Base-by-base conservation (phyloP, 306 rosid species). In the Medicago ruthenica region DNA sequence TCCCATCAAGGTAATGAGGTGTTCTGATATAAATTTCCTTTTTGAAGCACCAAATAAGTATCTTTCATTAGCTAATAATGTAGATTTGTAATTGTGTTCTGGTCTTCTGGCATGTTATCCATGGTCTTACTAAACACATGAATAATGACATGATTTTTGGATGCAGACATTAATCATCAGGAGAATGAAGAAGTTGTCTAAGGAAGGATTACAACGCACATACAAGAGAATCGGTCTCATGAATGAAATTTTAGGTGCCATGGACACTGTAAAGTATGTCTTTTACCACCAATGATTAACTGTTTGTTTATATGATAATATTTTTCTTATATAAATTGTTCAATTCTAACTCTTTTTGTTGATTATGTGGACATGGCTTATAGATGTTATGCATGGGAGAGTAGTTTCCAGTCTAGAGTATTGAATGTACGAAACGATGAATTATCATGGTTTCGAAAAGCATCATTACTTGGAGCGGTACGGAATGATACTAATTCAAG, bases 341-440 rank as follows among this genome's bases (percentile, higher is more conserved):
- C 3, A 24, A 3, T 24, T 24, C 3, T 24, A 24, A 24, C 27
- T 24, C 3, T 24, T 24, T 24, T 24, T 24, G 27, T 24, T 24
- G 3, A 24, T 24, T 24, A 58, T 79, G 22, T 62, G 70, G 20
- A 83, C 85, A 83, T 84, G 84, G 72, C 45, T 77, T 24, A 24
- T 3, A 93, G 97, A 72, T 91, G 92, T 83, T 93, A 91, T 88
- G 96, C 98, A 53, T 93, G 98, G 98, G 98, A 93, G 89, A 85
- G 87, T 78, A 93, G 98, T 89, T 93, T 93, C 87, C 88, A 89
- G 79, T 86, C 94, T 36, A 93, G 89, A 83, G 90, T 93, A 53
- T 85, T 54, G 74, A 51, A 47, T 83, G 89, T 82, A 37, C 87
- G 98, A 73, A 75, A 71, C 77, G 97, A 89, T 22, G 98, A 93